Conservation (phyloP, 768 basidiomycete species). For the Mrakia blollopis region DNA sequence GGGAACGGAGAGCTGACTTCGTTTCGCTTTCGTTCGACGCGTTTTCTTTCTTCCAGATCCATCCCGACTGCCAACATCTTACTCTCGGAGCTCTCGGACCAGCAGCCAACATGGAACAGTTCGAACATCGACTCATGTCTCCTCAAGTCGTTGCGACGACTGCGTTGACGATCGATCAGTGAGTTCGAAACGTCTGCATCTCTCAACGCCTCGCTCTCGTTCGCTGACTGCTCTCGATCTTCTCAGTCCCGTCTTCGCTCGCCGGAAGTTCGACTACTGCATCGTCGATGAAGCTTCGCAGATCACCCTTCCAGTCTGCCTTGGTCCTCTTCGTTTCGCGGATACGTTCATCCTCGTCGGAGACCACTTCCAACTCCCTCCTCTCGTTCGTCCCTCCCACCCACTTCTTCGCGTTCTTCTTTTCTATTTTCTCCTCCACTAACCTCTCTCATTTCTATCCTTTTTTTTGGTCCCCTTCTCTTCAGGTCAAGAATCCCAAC, state of each 20-base stretch:
- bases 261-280: slow-evolving; percentile 87
- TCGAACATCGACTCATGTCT: slow-evolving; percentile 74
- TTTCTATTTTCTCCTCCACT: background rate
- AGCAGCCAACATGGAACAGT: slow-evolving; percentile 68
- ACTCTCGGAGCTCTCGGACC: slow-evolving; percentile 58
- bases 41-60: slow-evolving; percentile 55
- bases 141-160: slow-evolving; percentile 96
- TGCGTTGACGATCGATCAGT: slow-evolving; percentile 91
- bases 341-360: slow-evolving; percentile 91
- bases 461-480: background rate
- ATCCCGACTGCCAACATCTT: slow-evolving; percentile 69
- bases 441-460: background rate
- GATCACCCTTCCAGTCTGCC: slow-evolving; percentile 89
- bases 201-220: background rate
- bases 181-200: slow-evolving; percentile 46
- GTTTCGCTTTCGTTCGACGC: background rate
- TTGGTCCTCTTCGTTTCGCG: slow-evolving; percentile 86
- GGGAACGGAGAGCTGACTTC: background rate
- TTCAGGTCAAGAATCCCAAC: slow-evolving; percentile 68
- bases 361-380: slow-evolving; percentile 95
- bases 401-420: background rate
- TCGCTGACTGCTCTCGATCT: background rate
- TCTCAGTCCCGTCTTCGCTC: slow-evolving; percentile 70
- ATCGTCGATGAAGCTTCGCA: slow-evolving; percentile 98
- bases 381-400: slow-evolving; percentile 57